Conservation (phyloP, 805 yeast genomes). For the Cyberlindnera lachancei region DNA sequence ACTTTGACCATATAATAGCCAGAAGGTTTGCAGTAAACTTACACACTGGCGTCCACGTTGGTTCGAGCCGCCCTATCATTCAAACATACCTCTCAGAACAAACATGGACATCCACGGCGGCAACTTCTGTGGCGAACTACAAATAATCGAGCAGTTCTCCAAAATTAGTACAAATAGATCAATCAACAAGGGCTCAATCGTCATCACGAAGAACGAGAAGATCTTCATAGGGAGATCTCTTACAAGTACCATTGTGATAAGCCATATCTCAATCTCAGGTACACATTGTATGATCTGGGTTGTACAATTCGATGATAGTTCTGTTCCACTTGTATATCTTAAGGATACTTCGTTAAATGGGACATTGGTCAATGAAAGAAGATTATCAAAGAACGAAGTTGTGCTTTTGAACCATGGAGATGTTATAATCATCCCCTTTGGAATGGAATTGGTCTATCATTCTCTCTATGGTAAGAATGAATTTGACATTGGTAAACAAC, state of each 20-base stretch:
- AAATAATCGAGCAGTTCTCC: conserved; percentile 1
- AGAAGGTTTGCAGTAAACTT: no score
- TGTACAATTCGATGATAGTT: conserved; percentile 40
- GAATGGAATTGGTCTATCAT: conserved; percentile 17
- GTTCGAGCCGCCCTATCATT: no score
- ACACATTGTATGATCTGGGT: conserved; percentile 44
- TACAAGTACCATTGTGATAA: conserved; percentile 25
- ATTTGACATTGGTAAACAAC: conserved; percentile 6
- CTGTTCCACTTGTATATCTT: conserved; percentile 40
- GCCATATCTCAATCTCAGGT: conserved; percentile 35
- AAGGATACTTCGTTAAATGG: conserved; percentile 49
- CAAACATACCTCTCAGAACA: no score
- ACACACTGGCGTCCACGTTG: no score
- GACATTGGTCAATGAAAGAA: conserved; percentile 33
- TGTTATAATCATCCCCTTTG: conserved; percentile 29
- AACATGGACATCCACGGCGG: no score
- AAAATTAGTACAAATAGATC: no score
- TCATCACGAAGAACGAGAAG: conserved; percentile 25
- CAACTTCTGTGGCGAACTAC: conserved; percentile 11
- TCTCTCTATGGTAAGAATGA: conserved; percentile 13
- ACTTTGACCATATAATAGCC: no score
- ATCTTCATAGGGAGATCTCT: conserved; percentile 38
- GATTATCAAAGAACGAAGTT: conserved; percentile 25
- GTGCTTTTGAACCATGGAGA: conserved; percentile 33
- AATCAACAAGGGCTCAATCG: no score